Base-by-base conservation (phyloP, 495 filamentous ascomycete genomes). In the Penicillium steckii region DNA sequence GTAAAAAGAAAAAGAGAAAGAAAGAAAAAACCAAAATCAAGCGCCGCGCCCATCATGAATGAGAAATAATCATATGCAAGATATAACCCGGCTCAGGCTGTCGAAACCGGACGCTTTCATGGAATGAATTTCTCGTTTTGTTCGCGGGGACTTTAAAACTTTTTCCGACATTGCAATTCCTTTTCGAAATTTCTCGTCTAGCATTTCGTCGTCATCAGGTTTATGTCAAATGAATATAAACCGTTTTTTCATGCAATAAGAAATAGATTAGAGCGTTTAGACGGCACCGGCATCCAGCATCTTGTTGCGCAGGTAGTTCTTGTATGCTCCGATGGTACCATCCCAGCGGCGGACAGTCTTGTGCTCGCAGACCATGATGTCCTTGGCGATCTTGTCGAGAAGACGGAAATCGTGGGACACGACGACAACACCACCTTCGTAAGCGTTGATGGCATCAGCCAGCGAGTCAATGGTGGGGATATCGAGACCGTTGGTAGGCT, bases 301-400 rank as follows among this genome's bases (percentile, higher is more conserved):
- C 88, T 97, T 97, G 87, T 97, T 96, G 59, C 92, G 87, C 63
- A 99, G 82, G 74, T 96, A 82, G 71, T 93, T 91, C 89, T 99
- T 99, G 87, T 99, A 99, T 47, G 89, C 79, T 52, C 86, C 87
- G 65, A 99, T 99, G 24, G 70, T 74, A 56, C 94, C 94, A 43
- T 92, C 86, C 94, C 94, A 99, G 57, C 83, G 73, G 57, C 81
- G 83, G 55, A 97, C 87, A 2, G 90, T 90, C 80, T 88, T 90
- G 82, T 97, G 87, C 74, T 99, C 95, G 75, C 94, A 99, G 29
- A 99, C 94, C 71, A 97, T 84, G 73, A 99, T 99, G 68, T 99
- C 91, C 81, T 97, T 99, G 57, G 94, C 94, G 68, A 99, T 99
- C 81, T 96, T 97, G 80, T 99, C 94, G 53, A 99, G 86, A 56